These are phyloP conservation scores for Fraxinus nigra DNA, from an alignment of 305 asterid genomes.

Conservation along the genomic window DNA sequence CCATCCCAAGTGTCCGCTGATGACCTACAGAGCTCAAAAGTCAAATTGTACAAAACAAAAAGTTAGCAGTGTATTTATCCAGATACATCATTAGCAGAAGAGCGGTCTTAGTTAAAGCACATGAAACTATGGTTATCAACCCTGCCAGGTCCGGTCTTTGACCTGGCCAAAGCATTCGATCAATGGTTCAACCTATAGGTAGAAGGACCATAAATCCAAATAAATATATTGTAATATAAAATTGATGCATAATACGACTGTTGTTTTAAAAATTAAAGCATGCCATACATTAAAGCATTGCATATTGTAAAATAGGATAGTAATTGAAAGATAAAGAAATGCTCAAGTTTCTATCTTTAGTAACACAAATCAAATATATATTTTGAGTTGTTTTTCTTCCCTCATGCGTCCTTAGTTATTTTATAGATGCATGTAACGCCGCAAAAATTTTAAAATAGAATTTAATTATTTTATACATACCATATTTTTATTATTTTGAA, in stretches of 20 bases:
- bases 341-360: not conserved
- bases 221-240: not conserved
- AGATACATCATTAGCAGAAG: not conserved
- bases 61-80: not conserved
- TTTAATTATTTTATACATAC: too few relatives aligned
- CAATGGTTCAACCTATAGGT: not conserved
- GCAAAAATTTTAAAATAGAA: too few relatives aligned
- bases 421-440: not conserved
- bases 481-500: too few relatives aligned
- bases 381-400: not conserved
- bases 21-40: conserved; percentile 56
- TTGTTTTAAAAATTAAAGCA: not conserved
- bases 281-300: not conserved
- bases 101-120: not conserved
- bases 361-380: not conserved
- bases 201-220: not conserved
- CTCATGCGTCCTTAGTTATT: not conserved
- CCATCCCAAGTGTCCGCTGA: conserved; percentile 99
- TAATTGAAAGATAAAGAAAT: not conserved
- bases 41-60: conserved; percentile 6
- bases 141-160: not conserved
- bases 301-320: not conserved
- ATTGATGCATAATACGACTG: not conserved
- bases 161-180: not conserved
- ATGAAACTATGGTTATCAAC: not conserved